Evolutionary conservation across 169 alveolate genomes (phyloP), one percentile per base, ranked within the genome.

Genomic region (Cryptosporidium felis): DNA sequence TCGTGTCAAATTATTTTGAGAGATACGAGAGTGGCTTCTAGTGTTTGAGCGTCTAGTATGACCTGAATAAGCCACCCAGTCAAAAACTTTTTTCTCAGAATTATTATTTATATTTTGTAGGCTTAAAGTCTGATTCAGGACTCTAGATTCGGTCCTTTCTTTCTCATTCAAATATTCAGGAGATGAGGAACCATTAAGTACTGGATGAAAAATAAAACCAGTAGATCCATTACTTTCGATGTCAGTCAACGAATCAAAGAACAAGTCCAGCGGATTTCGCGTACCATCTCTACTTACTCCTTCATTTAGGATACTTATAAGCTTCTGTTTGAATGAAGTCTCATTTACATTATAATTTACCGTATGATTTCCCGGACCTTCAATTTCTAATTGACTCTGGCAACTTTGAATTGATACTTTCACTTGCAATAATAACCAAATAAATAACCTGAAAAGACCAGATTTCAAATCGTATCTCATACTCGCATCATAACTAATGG

Each of bases 401-500:
- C 18, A 30, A 0, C 8, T 47, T 47, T 47, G 8, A 5, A 6
- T 47, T 23, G 18, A 30, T 18, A 30, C 59, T 47, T 47, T 9
- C 26, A 18, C 41, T 9, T 42, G 30, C 44, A 42, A 41, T 12
- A 62, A 5, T 8, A 30, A 28, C 2, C 45, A 34, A 46, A 62
- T 42, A 41, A 42, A 21, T 9, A 41, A 42, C 26, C 36, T 42
- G 1, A 26, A 42, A 21, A 56, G 32, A n/a, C 63, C 32, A n/a
- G 32, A 30, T 26, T 56, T 56, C 26, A 12, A 62, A 14, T 46
- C 44, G 58, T 62, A 62, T 62, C 80, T 62, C 80, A 62, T 62
- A 62, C 80, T 62, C 60, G 80, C 80, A 62, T 62, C 44, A 42
- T 62, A 62, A 16, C 58, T 41, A n/a, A n/a, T n/a, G n/a, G n/a